phyloP scores from a whole-genome alignment of 139 green algal species.

The Parachlorella kessleri region DNA sequence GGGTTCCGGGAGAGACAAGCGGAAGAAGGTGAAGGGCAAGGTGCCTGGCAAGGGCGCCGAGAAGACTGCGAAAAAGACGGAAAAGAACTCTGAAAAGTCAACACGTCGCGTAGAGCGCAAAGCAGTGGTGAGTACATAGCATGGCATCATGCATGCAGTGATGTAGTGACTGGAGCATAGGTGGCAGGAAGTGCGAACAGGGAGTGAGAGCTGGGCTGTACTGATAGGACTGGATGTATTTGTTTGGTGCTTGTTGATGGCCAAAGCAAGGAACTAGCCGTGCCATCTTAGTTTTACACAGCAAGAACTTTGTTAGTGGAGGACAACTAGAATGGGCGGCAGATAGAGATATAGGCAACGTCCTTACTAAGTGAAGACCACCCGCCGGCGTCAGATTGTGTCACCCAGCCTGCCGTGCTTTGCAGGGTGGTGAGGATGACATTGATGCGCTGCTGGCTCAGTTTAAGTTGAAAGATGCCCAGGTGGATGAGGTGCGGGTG shows the following conservation, averaged over 20 bases:
- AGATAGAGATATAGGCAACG: too few relatives aligned
- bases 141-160: neutral
- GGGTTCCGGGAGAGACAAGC: slow-evolving; percentile 83
- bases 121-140: slow-evolving; percentile 12
- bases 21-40: slow-evolving; percentile 85
- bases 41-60: slow-evolving; percentile 63
- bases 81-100: slow-evolving; percentile 76
- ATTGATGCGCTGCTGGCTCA: slow-evolving; percentile 63
- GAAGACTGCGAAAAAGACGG: slow-evolving; percentile 89
- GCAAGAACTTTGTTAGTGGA: too few relatives aligned
- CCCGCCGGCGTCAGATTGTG: too few relatives aligned
- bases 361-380: neutral
- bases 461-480: slow-evolving; percentile 57
- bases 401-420: neutral
- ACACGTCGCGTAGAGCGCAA: slow-evolving; percentile 18
- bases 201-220: too few relatives aligned
- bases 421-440: slow-evolving; percentile 46
- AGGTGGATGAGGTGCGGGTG: slow-evolving; percentile 69
- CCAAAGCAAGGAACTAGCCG: neutral
- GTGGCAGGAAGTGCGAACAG: too few relatives aligned
- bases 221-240: neutral
- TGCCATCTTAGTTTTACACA: neutral
- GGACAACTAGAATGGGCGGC: too few relatives aligned
- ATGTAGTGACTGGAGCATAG: too few relatives aligned
- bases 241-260: neutral